Evolutionary conservation across 208 protist genomes (phyloP), one percentile per base, ranked within the genome.

Genomic region (Wallacemonas sp.): DNA sequence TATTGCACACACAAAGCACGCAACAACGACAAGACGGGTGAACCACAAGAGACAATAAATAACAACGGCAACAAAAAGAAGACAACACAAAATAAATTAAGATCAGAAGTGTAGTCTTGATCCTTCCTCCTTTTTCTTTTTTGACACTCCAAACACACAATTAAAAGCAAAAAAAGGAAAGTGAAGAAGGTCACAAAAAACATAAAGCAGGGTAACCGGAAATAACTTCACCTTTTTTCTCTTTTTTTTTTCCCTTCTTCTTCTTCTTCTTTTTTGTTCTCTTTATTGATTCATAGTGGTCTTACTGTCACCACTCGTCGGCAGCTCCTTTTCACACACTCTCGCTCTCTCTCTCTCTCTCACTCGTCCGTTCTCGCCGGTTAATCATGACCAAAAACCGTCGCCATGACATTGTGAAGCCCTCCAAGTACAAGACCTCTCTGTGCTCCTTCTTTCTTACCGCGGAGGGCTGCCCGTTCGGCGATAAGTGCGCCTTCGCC

Each of bases 401-500:
- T 2, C 79, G 75, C 27, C 88, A 89, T 67, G 84, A 91, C 67
- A 90, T 89, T 47, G 88, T 92, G 22, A 94, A 94, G 62, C 73
- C 82, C 36, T 90, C 84, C 54, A 94, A 92, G 75, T 91, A 79
- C 65, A 94, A 94, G 69, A 92, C 88, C 54, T 90, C 77, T n/a
- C 81, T 94, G 21, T 94, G 85, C 63, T 77, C 69, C 12, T 94
- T 87, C 67, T 91, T 80, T 36, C 15, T 78, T 15, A 86, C 69
- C 26, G 62, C 62, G 12, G 76, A 75, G 55, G 85, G 79, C 14
- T 94, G 85, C 61, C 85, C 80, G 2, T 92, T 90, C 60, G 88
- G 81, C 30, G 80, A 84, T 9, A 77, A 76, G n/a, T 94, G 88
- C 47, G 85, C 83, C 67, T 94, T 94, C 59, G 88, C 85, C 24